Conservation (phyloP, 768 basidiomycete species). For the Daedaleopsis sinensis region DNA sequence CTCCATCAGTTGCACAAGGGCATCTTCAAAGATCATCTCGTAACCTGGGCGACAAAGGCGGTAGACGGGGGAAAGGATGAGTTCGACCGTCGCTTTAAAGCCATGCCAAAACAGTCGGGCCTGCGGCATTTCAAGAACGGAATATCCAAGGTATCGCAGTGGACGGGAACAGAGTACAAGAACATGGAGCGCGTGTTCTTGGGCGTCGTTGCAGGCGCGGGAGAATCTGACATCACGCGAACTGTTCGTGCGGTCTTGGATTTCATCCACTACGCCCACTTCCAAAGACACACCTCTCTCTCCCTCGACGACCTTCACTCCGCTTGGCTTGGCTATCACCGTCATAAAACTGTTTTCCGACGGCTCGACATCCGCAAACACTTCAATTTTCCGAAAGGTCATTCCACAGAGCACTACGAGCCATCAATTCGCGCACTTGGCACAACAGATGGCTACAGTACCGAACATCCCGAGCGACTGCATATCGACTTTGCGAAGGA, state of each 20-base stretch:
- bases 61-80: constrained; percentile 27
- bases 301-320: too few species aligned
- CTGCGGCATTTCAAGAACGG: constrained; percentile 47
- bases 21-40: constrained; percentile 46
- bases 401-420: not conserved
- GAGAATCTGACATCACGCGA: too few species aligned
- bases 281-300: too few species aligned
- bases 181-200: too few species aligned
- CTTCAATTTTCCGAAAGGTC: too few species aligned
- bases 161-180: constrained; percentile 44
- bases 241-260: too few species aligned
- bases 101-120: constrained; percentile 33
- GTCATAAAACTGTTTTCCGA: too few species aligned
- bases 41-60: constrained; percentile 26
- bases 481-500: constrained; percentile 48
- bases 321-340: too few species aligned
- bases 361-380: too few species aligned
- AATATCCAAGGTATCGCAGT: constrained; percentile 42
- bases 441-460: constrained; percentile 26
- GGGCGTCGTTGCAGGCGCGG: too few species aligned
- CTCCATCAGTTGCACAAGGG: constrained; percentile 55
- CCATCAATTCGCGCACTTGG: too few species aligned
- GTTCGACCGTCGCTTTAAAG: constrained; percentile 40
- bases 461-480: constrained; percentile 37
- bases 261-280: too few species aligned